phyloP scores from a whole-genome alignment of 495 filamentous ascomycete species.

The Xylaria palmicola region DNA sequence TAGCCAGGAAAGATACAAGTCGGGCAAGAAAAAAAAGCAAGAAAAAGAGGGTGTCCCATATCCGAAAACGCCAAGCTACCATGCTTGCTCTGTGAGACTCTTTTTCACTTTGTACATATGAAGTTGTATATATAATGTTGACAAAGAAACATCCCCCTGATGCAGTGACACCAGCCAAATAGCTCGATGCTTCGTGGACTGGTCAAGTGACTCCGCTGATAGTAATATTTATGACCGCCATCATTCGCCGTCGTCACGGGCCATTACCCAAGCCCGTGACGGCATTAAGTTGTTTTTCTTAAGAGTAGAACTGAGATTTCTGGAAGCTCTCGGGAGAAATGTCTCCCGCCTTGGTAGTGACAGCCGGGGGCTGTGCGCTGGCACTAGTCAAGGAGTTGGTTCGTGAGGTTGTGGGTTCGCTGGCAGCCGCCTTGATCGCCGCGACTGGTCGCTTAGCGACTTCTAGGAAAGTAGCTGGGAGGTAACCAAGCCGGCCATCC shows the following conservation, averaged over 20 bases:
- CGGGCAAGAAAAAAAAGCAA: not conserved
- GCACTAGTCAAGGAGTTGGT: constrained; percentile 49
- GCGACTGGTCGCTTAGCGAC: constrained; percentile 61
- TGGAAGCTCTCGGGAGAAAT: constrained; percentile 85
- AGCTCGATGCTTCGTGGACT: not conserved
- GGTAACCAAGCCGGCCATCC: constrained; percentile 86
- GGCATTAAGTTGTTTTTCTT: constrained; percentile 22
- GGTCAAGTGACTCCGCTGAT: not conserved
- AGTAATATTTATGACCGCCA: not conserved
- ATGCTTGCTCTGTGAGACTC: constrained; percentile 1
- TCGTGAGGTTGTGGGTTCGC: constrained; percentile 45
- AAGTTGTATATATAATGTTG: constrained; percentile 15
- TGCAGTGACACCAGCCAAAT: not conserved
- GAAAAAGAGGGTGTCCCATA: not conserved
- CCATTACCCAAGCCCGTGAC: not conserved
- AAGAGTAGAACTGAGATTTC: constrained; percentile 84
- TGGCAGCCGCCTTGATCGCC: constrained; percentile 57
- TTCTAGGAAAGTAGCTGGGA: constrained; percentile 87
- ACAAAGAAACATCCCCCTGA: too few species aligned
- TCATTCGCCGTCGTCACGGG: not conserved
- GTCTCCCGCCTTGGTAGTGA: constrained; percentile 61
- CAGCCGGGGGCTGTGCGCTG: constrained; percentile 50
- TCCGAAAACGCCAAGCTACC: constrained; percentile 17
- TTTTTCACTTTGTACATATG: constrained; percentile 16
- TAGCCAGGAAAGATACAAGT: not conserved